Evolutionary conservation across 139 green algal genomes (phyloP).

Genomic region (Asterochloris erici): DNA sequence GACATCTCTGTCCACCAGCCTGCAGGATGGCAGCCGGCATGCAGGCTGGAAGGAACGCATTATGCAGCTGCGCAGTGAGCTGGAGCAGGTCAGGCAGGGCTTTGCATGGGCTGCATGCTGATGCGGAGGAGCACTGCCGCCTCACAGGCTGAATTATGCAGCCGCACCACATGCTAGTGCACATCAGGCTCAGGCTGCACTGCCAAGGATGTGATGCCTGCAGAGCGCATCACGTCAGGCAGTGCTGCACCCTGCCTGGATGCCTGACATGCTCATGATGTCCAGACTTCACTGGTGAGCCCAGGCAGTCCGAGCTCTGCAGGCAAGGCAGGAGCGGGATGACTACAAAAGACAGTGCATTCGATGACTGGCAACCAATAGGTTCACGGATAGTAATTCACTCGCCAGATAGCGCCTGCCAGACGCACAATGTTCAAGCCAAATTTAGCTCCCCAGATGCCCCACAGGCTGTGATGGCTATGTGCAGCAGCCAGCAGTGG

Average conservation of each 20-base stretch:
- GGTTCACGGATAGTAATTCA: conserved; percentile 25
- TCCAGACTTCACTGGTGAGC: no score
- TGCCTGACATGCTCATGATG: no score
- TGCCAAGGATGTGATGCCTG: no score
- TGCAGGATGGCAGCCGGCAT: not conserved
- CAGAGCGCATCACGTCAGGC: no score
- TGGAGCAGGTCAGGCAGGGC: not conserved
- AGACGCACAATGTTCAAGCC: conserved; percentile 54
- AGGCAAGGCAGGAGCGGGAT: conserved; percentile 7
- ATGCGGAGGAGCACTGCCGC: no score
- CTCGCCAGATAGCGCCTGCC: conserved; percentile 38
- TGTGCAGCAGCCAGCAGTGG: conserved; percentile 32
- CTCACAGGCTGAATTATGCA: no score
- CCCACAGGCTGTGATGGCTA: conserved; percentile 27
- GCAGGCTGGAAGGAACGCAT: conserved; percentile 10
- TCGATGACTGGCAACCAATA: not conserved
- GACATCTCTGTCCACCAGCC: not conserved
- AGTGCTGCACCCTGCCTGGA: no score
- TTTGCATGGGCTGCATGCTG: no score
- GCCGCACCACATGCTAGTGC: no score
- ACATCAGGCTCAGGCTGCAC: no score
- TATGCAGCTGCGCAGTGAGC: conserved; percentile 13
- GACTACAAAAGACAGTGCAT: conserved; percentile 1
- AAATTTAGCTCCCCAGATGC: conserved; percentile 50
- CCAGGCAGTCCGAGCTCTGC: no score